Conservation (phyloP, 2,329 filamentous ascomycete genomes). For the Beauveria sp. region DNA sequence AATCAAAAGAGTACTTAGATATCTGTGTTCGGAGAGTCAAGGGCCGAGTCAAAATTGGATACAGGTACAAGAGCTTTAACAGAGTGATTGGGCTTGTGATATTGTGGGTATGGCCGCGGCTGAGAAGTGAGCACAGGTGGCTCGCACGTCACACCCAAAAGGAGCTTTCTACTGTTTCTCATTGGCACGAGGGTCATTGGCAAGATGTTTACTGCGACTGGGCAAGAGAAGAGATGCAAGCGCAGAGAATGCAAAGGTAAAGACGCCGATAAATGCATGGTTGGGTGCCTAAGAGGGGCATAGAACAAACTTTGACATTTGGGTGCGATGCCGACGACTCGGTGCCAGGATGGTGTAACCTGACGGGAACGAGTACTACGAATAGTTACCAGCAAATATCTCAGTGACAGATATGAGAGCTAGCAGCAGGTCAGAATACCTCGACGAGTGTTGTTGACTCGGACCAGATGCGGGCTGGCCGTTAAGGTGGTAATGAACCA, state of each 20-base stretch:
- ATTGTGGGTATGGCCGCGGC: slow-evolving; percentile 9
- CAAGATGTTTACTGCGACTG: too few species aligned
- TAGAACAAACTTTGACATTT: background rate
- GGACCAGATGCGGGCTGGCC: background rate
- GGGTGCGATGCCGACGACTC: background rate
- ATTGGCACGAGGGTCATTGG: too few species aligned
- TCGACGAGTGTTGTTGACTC: slow-evolving; percentile 8
- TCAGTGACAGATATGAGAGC: background rate
- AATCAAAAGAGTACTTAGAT: slow-evolving; percentile 2
- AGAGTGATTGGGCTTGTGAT: slow-evolving; percentile 6
- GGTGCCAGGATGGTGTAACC: background rate
- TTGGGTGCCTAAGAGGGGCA: background rate
- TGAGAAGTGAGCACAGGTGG: background rate
- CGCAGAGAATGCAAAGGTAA: background rate
- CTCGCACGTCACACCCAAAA: too few species aligned
- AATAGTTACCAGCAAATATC: too few species aligned
- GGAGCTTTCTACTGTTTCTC: too few species aligned
- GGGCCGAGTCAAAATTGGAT: background rate
- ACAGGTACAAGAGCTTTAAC: background rate
- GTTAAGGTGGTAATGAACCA: background rate
- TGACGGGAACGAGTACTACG: background rate
- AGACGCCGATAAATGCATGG: too few species aligned
- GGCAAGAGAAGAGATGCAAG: too few species aligned
- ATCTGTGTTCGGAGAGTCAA: background rate
- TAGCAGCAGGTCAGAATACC: background rate